These are phyloP conservation scores for Theobroma grandiflorum DNA, from an alignment of 441 rosid genomes.

Conservation along the genomic window DNA sequence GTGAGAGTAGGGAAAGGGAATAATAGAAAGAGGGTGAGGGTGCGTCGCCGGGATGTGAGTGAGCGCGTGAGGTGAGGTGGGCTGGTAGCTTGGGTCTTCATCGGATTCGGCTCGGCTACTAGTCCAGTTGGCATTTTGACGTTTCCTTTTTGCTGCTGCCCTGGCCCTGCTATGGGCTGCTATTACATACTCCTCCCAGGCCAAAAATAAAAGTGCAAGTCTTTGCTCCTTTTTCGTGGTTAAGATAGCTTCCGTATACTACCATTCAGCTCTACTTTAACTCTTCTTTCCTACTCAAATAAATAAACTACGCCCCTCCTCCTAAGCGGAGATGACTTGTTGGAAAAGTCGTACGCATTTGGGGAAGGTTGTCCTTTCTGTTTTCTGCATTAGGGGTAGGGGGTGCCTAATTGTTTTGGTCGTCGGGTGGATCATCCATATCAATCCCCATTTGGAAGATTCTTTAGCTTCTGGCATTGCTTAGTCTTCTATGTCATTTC, in stretches of 20 bases:
- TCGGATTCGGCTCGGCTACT: slow-evolving; percentile 48
- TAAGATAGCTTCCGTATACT: not conserved
- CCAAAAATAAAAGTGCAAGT: not conserved
- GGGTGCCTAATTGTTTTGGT: not conserved
- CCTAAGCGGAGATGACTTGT: not conserved
- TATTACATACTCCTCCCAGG: not conserved
- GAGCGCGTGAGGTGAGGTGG: slow-evolving; percentile 38
- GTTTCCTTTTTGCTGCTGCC: slow-evolving; percentile 18
- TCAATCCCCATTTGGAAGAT: too few species aligned
- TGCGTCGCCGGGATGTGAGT: slow-evolving; percentile 48
- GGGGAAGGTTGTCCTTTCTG: not conserved
- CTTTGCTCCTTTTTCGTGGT: not conserved
- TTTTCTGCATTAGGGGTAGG: not conserved
- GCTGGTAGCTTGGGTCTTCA: slow-evolving; percentile 41
- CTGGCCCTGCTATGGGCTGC: not conserved
- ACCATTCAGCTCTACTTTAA: not conserved
- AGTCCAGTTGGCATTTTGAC: slow-evolving; percentile 43
- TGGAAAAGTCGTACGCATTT: not conserved
- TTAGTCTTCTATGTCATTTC: too few species aligned
- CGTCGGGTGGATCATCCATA: not conserved
- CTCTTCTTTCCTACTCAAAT: not conserved
- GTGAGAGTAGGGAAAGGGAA: slow-evolving; percentile 40
- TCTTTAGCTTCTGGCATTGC: too few species aligned
- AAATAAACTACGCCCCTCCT: not conserved
- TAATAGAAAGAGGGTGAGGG: slow-evolving; percentile 25